A percentile compares a stretch with the other conserved stretches of the same genome.
phyloP scores from a whole-genome alignment of 1,284 basidiomycete species.

The Meripilus lineatus region DNA sequence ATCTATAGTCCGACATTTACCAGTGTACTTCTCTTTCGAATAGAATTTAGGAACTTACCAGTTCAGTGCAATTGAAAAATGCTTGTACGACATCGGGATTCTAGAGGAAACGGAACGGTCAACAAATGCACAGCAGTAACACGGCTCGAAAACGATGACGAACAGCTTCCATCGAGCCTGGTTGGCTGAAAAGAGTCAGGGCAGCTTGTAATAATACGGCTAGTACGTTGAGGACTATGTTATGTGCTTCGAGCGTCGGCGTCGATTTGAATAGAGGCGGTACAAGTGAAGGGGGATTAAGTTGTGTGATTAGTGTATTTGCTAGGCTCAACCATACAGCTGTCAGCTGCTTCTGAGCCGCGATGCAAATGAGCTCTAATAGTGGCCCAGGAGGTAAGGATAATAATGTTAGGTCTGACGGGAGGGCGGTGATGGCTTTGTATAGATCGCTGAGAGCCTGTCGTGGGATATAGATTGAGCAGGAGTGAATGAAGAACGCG shows the following conservation, averaged over 20 bases:
- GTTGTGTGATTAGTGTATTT: slow-evolving; percentile 70
- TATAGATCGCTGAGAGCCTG: slow-evolving; percentile 78
- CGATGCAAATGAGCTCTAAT: slow-evolving; percentile 72
- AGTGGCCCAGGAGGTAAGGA: slow-evolving; percentile 77
- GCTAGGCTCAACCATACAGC: slow-evolving; percentile 82
- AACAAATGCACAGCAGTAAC: neutral
- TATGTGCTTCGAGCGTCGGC: slow-evolving; percentile 36
- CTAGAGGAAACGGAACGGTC: too few species aligned
- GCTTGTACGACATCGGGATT: slow-evolving; percentile 88
- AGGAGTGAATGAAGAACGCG: slow-evolving; percentile 6
- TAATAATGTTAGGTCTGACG: slow-evolving; percentile 68
- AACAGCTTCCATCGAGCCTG: slow-evolving; percentile 59
- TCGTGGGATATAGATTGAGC: neutral
- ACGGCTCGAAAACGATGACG: neutral
- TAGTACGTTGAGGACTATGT: slow-evolving; percentile 49
- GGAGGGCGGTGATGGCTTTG: slow-evolving; percentile 74
- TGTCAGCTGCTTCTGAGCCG: slow-evolving; percentile 68
- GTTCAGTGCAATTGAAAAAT: slow-evolving; percentile 79
- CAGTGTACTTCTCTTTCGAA: too few species aligned
- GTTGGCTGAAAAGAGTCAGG: slow-evolving; percentile 47
- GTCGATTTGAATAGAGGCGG: slow-evolving; percentile 35
- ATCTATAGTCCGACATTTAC: slow-evolving; percentile 36
- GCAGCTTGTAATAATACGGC: slow-evolving; percentile 60
- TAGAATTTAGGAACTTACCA: slow-evolving; percentile 39
- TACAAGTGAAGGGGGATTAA: slow-evolving; percentile 65